phyloP scores from a whole-genome alignment of 768 basidiomycete genomes.

The Leccinum rimulosum region DNA sequence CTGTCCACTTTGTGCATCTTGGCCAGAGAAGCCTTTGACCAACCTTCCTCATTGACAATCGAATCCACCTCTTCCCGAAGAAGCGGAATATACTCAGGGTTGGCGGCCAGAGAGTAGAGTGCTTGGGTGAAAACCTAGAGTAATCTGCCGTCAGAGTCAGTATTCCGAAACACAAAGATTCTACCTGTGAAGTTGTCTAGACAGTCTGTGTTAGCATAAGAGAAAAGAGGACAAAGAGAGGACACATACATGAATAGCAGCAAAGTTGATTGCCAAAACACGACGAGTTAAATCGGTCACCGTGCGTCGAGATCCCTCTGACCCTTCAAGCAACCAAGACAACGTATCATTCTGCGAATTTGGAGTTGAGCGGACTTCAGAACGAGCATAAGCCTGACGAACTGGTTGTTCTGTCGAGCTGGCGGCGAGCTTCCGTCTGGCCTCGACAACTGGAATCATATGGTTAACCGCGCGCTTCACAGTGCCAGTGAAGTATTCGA shows the following conservation, averaged over 20 bases:
- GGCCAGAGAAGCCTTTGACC: conserved; percentile 16
- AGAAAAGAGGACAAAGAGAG: accelerated
- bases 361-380: not conserved
- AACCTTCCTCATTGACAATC: conserved; percentile 14
- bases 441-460: conserved; percentile 28
- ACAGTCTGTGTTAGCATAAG: not conserved
- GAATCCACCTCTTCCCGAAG: conserved; percentile 18
- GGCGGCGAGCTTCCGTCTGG: not conserved
- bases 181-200: conserved; percentile 14
- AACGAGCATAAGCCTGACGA: not conserved
- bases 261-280: conserved; percentile 20
- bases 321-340: conserved; percentile 32
- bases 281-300: conserved; percentile 22
- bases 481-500: conserved; percentile 3
- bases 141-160: not conserved
- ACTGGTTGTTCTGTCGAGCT: not conserved
- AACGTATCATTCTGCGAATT: conserved; percentile 32
- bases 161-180: not conserved
- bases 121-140: conserved; percentile 11
- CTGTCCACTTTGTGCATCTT: conserved; percentile 22
- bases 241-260: conserved; percentile 21
- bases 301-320: conserved; percentile 11
- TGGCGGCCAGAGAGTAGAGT: conserved; percentile 8
- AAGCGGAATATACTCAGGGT: conserved; percentile 13
- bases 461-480: conserved; percentile 9